phyloP scores from a whole-genome alignment of 2,329 filamentous ascomycete genomes.

The Curvularia spicifera region DNA sequence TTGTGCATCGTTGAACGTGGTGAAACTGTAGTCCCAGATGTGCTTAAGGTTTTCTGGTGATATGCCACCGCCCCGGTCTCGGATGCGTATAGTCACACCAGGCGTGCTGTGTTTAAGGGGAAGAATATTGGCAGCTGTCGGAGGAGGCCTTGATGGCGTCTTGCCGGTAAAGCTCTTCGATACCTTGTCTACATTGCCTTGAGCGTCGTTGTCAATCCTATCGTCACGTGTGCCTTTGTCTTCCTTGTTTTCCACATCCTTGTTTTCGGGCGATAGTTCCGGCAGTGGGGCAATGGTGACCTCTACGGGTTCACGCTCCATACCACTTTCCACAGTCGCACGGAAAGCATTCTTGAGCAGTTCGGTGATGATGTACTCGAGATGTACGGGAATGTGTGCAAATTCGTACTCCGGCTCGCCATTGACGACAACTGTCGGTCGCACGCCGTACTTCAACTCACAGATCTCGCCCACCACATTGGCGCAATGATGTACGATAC shows the following conservation, averaged over 20 bases:
- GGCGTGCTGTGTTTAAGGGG: conserved; percentile 64
- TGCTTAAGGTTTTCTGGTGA: conserved; percentile 80
- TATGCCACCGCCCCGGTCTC: conserved; percentile 94
- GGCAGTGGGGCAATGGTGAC: conserved; percentile 84
- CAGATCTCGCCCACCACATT: conserved; percentile 94
- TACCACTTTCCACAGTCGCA: conserved; percentile 85
- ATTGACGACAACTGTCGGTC: conserved; percentile 79
- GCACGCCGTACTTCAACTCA: conserved; percentile 91
- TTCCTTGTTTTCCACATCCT: conserved; percentile 20
- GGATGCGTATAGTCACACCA: conserved; percentile 92
- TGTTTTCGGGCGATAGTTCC: conserved; percentile 50
- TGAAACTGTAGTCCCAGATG: conserved; percentile 98
- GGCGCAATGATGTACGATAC: conserved; percentile 82
- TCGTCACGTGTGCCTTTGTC: conserved; percentile 17
- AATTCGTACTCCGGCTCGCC: conserved; percentile 88
- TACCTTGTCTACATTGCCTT: conserved; percentile 43
- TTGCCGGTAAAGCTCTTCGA: conserved; percentile 41
- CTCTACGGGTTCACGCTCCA: conserved; percentile 80
- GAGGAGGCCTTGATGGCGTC: conserved; percentile 22
- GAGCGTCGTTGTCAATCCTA: conserved; percentile 36
- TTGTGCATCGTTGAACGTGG: conserved; percentile 80
- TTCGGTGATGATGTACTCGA: conserved; percentile 97
- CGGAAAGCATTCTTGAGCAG: conserved; percentile 96
- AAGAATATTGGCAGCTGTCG: conserved; percentile 49
- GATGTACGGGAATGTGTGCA: conserved; percentile 91